Base-by-base conservation (phyloP, 169 alveolate genomes). In the Eimeria maxima region DNA sequence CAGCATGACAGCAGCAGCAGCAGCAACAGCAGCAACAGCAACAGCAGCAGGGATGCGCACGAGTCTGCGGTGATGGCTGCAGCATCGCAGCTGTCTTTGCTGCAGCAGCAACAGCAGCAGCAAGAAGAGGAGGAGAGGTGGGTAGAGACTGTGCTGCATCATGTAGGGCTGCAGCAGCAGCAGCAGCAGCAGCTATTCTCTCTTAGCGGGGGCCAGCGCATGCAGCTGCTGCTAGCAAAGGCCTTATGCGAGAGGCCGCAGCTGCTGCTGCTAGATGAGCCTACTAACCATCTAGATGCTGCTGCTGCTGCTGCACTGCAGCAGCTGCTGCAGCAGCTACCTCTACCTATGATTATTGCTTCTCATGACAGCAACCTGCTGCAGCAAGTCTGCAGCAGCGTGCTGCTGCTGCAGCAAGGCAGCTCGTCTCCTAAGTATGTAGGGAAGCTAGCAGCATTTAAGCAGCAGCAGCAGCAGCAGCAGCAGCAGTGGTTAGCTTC, bases 241-340 rank as follows among this genome's bases (percentile, higher is more conserved):
- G 95, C 99, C 97, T 97, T 99, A 67, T 22, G 67, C 27, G 29
- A n/a, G 38, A 24, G 78, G 95, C 99, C 99, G 24, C 99, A 98
- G 96, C 95, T 98, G 92, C 97, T 98, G 80, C 97, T 98, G 94
- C 97, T 98, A 90, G 99, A 98, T 95, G 99, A 98, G 92, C 99
- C 99, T 16, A 99, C 99, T 22, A 99, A 98, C 96, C 99, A 98
- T 96, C 97, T 98, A 53, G 99, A 99, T 97, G 96, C 98, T 93
- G 99, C 98, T 44, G 83, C 96, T 22, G 80, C 92, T 45, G 95
- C 74, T 42, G 81, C 84, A 74, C 93, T 96, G 81, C 86, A 86
- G 83, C 63, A 65, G 81, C 90, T 96, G 44, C 96, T 96, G 86
- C 33, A 29, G 42, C 91, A 88, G 90, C 86, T 81, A 29, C 93